Evolutionary conservation across 2,329 filamentous ascomycete species (phyloP).

Genomic region (Aspergillus sp.): DNA sequence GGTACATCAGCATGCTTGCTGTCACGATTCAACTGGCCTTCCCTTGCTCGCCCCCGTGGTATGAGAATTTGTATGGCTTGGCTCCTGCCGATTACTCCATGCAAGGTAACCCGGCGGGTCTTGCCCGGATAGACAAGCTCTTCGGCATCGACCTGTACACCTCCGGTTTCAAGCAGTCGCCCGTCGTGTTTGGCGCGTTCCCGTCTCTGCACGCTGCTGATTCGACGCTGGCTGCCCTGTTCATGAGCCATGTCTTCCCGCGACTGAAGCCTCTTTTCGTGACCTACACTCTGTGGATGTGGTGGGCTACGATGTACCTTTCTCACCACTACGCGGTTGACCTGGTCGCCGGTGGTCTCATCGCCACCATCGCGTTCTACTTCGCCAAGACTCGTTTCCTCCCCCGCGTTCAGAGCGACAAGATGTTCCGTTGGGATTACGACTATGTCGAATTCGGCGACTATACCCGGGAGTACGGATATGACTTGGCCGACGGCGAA

Average conservation of each 20-base stretch:
- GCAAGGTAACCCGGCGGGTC: constrained; percentile 81
- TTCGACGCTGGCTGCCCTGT: constrained; percentile 84
- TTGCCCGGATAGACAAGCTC: constrained; percentile 85
- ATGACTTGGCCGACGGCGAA: constrained; percentile 57
- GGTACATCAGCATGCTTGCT: constrained; percentile 86
- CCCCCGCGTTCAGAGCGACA: constrained; percentile 78
- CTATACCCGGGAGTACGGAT: constrained; percentile 49
- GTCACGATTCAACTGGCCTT: constrained; percentile 87
- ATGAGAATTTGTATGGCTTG: constrained; percentile 88
- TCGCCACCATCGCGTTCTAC: constrained; percentile 78
- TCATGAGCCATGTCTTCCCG: constrained; percentile 92
- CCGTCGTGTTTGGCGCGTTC: constrained; percentile 92
- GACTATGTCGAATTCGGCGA: constrained; percentile 88
- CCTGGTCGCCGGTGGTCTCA: constrained; percentile 78
- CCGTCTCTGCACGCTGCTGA: constrained; percentile 89
- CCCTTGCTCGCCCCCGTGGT: constrained; percentile 95
- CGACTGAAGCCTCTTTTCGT: constrained; percentile 76
- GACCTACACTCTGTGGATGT: constrained; percentile 86
- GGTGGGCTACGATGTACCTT: constrained; percentile 98
- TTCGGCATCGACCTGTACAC: constrained; percentile 92
- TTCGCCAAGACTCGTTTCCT: constrained; percentile 77
- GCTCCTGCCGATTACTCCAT: constrained; percentile 92
- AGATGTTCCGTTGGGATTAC: constrained; percentile 90
- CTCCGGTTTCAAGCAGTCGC: constrained; percentile 84
- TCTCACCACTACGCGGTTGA: constrained; percentile 97